Evolutionary conservation across 805 yeast species (phyloP).

Genomic region (Sugiyamaella qingdaonensis): DNA sequence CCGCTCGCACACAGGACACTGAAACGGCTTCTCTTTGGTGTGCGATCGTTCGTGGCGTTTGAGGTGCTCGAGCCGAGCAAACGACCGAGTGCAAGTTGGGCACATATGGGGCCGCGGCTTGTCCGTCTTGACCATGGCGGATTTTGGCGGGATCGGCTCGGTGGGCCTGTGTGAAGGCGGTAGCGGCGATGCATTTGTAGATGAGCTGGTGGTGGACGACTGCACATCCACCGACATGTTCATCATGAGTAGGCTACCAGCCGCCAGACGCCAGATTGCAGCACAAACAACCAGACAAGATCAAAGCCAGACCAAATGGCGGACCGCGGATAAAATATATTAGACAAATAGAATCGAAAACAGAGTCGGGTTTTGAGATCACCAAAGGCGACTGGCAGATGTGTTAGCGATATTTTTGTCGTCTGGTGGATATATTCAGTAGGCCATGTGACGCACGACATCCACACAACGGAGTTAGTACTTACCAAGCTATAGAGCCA

Average conservation of each 20-base stretch:
- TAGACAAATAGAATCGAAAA: too few relatives aligned
- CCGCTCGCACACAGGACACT: slow-evolving; percentile 93
- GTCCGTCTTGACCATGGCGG: slow-evolving; percentile 79
- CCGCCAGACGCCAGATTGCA: too few relatives aligned
- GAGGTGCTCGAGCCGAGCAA: slow-evolving; percentile 91
- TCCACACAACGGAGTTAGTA: too few relatives aligned
- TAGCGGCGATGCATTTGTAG: neutral
- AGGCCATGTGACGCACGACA: too few relatives aligned
- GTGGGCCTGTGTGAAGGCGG: slow-evolving; percentile 17
- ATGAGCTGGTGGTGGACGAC: neutral
- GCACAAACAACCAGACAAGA: too few relatives aligned
- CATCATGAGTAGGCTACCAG: neutral
- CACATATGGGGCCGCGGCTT: slow-evolving; percentile 94
- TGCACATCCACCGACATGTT: slow-evolving; percentile 3
- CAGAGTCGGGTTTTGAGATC: too few relatives aligned
- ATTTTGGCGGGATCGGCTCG: slow-evolving; percentile 82
- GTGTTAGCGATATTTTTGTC: too few relatives aligned
- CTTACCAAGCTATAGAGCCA: too few relatives aligned
- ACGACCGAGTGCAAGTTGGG: slow-evolving; percentile 85
- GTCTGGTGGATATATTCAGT: too few relatives aligned
- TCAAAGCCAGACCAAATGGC: too few relatives aligned
- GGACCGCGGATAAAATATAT: too few relatives aligned
- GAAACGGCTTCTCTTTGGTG: slow-evolving; percentile 93
- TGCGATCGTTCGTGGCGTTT: slow-evolving; percentile 92
- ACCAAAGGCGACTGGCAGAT: too few relatives aligned